phyloP scores from a whole-genome alignment of 139 green algal genomes.

The Limnomonas spitsbergensis region DNA sequence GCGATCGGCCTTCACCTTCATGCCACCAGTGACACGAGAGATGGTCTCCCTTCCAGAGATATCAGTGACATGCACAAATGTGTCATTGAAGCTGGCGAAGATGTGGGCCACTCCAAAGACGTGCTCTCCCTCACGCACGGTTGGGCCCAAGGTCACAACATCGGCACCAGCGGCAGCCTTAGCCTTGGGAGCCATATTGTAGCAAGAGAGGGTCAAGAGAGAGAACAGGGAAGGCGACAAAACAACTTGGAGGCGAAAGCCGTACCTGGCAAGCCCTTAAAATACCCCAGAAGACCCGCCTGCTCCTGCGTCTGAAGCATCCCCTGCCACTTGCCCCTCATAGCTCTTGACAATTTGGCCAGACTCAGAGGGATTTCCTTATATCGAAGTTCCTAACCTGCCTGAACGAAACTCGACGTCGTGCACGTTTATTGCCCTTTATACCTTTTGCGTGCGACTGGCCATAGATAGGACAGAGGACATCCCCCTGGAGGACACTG shows the following conservation, averaged over 20 bases:
- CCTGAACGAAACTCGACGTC: too few relatives aligned
- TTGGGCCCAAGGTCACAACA: slow-evolving; percentile 72
- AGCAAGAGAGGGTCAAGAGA: too few relatives aligned
- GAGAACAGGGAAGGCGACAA: not conserved
- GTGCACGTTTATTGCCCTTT: too few relatives aligned
- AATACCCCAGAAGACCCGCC: too few relatives aligned
- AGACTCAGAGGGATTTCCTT: too few relatives aligned
- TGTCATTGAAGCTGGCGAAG: slow-evolving; percentile 99
- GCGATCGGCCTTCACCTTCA: slow-evolving; percentile 99
- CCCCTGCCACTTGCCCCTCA: too few relatives aligned
- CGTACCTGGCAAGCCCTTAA: not conserved
- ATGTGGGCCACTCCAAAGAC: slow-evolving; percentile 99
- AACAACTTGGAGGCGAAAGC: slow-evolving; percentile 1
- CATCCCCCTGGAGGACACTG: too few relatives aligned
- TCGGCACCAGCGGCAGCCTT: slow-evolving; percentile 45
- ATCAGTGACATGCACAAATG: slow-evolving; percentile 99
- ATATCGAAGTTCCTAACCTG: too few relatives aligned
- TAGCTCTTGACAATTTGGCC: too few relatives aligned
- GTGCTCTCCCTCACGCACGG: slow-evolving; percentile 88
- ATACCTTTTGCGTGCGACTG: too few relatives aligned
- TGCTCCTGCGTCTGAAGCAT: too few relatives aligned
- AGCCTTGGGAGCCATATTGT: slow-evolving; percentile 59
- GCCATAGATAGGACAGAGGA: too few relatives aligned
- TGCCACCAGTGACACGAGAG: slow-evolving; percentile 92
- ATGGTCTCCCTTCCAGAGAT: slow-evolving; percentile 98